Conservation (phyloP, 306 rosid species). For the Begonia peltatifolia region DNA sequence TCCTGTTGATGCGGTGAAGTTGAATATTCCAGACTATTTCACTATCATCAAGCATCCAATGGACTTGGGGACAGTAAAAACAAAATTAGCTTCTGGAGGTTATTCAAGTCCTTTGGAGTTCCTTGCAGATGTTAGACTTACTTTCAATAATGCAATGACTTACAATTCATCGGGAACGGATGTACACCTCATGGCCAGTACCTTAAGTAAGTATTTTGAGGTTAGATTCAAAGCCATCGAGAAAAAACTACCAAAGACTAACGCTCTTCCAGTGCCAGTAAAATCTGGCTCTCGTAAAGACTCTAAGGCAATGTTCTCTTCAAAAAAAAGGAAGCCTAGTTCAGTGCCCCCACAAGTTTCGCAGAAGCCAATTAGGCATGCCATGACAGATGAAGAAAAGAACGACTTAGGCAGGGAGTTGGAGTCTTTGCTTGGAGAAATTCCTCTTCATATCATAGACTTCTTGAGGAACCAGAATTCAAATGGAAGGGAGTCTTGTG, state of each 20-base stretch:
- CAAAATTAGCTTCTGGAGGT: conserved; percentile 35
- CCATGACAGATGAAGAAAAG: conserved; percentile 56
- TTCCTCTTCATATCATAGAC: conserved; percentile 53
- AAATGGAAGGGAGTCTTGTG: conserved; percentile 49
- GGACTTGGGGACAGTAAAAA: conserved; percentile 70
- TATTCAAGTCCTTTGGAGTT: conserved; percentile 41
- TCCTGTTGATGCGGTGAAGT: conserved; percentile 65
- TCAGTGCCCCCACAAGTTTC: conserved; percentile 32
- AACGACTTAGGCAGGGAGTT: conserved; percentile 41
- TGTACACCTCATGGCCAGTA: conserved; percentile 60
- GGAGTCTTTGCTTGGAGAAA: conserved; percentile 56
- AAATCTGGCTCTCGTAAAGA: conserved; percentile 23
- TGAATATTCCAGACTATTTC: conserved; percentile 71
- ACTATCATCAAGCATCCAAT: conserved; percentile 60
- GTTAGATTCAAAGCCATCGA: conserved; percentile 68
- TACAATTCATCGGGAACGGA: conserved; percentile 70
- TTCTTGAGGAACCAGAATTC: conserved; percentile 63
- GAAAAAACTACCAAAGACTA: conserved; percentile 43
- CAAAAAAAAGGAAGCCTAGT: conserved; percentile 48
- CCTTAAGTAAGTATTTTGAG: conserved; percentile 50
- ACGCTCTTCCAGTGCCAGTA: conserved; percentile 19
- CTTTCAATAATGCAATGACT: conserved; percentile 69
- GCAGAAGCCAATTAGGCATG: conserved; percentile 30
- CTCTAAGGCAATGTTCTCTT: conserved; percentile 28
- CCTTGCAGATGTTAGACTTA: conserved; percentile 52